phyloP scores from a whole-genome alignment of 345 rosid genomes.

The Bretschneidera sinensis region DNA sequence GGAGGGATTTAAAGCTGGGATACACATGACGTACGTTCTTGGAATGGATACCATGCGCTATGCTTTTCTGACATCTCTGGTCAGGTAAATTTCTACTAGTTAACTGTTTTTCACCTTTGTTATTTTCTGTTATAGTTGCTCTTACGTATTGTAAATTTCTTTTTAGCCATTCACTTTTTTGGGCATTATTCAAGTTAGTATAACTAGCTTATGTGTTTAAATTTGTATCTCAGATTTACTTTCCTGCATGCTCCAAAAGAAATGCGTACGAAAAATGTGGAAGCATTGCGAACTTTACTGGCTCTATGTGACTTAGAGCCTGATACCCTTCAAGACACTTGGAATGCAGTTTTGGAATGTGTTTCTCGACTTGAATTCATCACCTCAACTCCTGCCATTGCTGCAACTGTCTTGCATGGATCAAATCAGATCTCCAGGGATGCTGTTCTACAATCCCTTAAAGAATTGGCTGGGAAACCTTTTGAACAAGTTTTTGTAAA shows the following conservation, averaged over 20 bases:
- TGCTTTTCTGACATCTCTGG: constrained; percentile 94
- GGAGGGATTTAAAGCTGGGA: constrained; percentile 99
- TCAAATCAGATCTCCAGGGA: constrained; percentile 98
- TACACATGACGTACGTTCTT: constrained; percentile 81
- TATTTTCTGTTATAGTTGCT: not conserved
- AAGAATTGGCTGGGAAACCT: constrained; percentile 91
- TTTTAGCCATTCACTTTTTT: not conserved
- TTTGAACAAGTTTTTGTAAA: constrained; percentile 89
- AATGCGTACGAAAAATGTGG: constrained; percentile 95
- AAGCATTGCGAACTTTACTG: constrained; percentile 85
- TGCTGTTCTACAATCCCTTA: constrained; percentile 83
- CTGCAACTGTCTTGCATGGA: constrained; percentile 95
- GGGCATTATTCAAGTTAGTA: constrained; percentile 1
- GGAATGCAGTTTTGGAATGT: constrained; percentile 98
- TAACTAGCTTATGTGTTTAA: constrained; percentile 7
- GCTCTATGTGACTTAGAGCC: constrained; percentile 68
- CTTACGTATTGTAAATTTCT: not conserved
- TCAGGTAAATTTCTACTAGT: constrained; percentile 52
- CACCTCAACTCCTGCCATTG: constrained; percentile 77
- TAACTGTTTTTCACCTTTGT: constrained; percentile 7
- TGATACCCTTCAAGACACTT: constrained; percentile 90
- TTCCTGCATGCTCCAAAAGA: constrained; percentile 98
- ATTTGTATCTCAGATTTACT: constrained; percentile 65
- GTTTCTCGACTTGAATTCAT: constrained; percentile 96
- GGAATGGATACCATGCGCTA: constrained; percentile 99